Conservation (phyloP, 1,139 yeast genomes). For the Candida sp. region DNA sequence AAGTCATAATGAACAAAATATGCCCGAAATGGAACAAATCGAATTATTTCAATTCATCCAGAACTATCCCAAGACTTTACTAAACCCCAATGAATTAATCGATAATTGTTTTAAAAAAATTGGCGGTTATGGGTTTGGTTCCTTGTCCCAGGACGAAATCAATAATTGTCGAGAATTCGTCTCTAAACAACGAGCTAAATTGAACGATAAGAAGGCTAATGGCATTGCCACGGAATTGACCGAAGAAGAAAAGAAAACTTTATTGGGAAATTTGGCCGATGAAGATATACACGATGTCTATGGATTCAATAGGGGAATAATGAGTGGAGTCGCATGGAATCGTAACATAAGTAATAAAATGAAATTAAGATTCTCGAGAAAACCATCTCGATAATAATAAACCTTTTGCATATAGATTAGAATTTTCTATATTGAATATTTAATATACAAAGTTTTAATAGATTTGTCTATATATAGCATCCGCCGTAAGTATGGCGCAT, state of each 20-base stretch:
- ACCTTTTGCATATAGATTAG: background rate
- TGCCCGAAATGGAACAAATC: conserved; percentile 59
- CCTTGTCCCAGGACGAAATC: conserved; percentile 78
- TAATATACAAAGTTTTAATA: conserved; percentile 1
- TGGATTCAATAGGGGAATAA: conserved; percentile 49
- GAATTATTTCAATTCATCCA: conserved; percentile 88
- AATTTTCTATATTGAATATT: background rate
- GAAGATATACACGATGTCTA: conserved; percentile 43
- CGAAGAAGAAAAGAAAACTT: conserved; percentile 36
- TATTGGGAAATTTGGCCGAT: conserved; percentile 17
- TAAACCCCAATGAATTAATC: conserved; percentile 69
- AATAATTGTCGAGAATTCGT: conserved; percentile 76
- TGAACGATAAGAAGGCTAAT: conserved; percentile 36
- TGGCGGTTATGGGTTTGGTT: conserved; percentile 66
- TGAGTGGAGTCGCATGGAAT: conserved; percentile 59
- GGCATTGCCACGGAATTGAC: conserved; percentile 33
- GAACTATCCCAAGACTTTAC: conserved; percentile 67
- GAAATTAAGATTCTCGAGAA: conserved; percentile 38
- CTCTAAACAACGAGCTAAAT: conserved; percentile 49
- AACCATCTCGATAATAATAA: conserved; percentile 8
- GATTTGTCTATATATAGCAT: conserved; percentile 61
- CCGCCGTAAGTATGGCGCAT: conserved; percentile 67
- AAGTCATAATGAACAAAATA: conserved; percentile 9
- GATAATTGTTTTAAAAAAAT: conserved; percentile 74
- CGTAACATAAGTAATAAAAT: conserved; percentile 49